Base-by-base conservation (phyloP, 441 rosid genomes). In the Viola pubescens region DNA sequence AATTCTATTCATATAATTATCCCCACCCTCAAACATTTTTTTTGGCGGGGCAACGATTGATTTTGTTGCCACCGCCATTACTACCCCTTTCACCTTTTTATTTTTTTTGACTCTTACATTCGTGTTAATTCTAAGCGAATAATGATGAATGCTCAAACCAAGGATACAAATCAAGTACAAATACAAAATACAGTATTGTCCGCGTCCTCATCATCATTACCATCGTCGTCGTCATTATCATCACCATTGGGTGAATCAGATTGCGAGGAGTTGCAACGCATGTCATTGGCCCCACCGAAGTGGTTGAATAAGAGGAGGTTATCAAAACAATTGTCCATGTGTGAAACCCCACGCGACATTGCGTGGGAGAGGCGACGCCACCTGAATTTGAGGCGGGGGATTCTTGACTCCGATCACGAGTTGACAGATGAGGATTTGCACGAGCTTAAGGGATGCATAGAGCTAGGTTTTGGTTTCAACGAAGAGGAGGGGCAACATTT, bases 381-480 rank as follows among this genome's bases (percentile, higher is more conserved):
- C 9, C 97, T 86, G 73, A 86, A 84, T 62, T 61, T 85, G 3
- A 70, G 63, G 16, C 86, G 79, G 44, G 87, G 72, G 41, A 34
- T 53, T 6, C 64, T 52, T 0, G 79, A 70, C 2, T 34, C 67
- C 5, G 81, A 74, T 26, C 34, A 26, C 0, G 80, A 70, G 51
- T 73, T 94, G 73, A 94, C 95, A 0, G 97, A 94, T 54, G 97
- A 85, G 56, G 97, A 94, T 61, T 68, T 94, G 71, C 69, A 80
- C 58, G 99, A 94, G 77, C 85, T 94, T 16, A 94, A 86, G 73
- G 99, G 97, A 3, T 84, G 95, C 68, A 90, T 94, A 49, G 99
- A 94, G 78, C 89, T 94, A 5, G 99, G 97, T 7, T 94, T 94
- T 52, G 97, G 96, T 14, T 94, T 94, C 67, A 82, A 79, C 2